Conservation (phyloP, 495 filamentous ascomycete species). For the Penicillium psychrofluorescens region DNA sequence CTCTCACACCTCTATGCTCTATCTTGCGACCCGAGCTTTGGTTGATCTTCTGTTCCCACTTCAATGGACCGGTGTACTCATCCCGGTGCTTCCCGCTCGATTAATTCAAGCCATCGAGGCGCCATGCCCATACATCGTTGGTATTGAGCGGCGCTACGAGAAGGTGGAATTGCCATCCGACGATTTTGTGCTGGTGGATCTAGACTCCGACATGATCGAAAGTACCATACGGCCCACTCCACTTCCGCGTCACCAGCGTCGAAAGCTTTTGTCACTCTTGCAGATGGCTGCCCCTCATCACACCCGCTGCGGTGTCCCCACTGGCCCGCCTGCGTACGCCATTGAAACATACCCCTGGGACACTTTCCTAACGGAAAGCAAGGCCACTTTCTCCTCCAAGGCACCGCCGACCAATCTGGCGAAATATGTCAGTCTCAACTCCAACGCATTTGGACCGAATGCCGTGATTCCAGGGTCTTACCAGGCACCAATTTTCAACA, state of each 20-base stretch:
- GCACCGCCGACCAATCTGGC: slow-evolving; percentile 65
- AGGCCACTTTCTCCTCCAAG: slow-evolving; percentile 64
- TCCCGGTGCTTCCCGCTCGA: slow-evolving; percentile 82
- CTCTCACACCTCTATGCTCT: slow-evolving; percentile 92
- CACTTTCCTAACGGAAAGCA: slow-evolving; percentile 79
- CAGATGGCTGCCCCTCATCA: slow-evolving; percentile 89
- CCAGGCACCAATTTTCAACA: slow-evolving; percentile 73
- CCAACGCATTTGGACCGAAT: slow-evolving; percentile 68
- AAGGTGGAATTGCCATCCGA: slow-evolving; percentile 89
- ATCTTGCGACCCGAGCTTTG: slow-evolving; percentile 79
- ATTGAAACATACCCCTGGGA: slow-evolving; percentile 88
- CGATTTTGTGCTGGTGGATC: slow-evolving; percentile 89
- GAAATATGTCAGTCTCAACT: slow-evolving; percentile 82
- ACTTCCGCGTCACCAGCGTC: slow-evolving; percentile 80
- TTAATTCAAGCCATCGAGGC: slow-evolving; percentile 86
- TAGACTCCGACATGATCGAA: slow-evolving; percentile 85
- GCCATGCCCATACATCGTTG: slow-evolving; percentile 94
- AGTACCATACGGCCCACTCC: slow-evolving; percentile 63
- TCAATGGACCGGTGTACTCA: slow-evolving; percentile 87
- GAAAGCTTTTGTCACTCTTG: slow-evolving; percentile 81
- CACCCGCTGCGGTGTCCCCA: slow-evolving; percentile 74
- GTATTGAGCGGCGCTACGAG: slow-evolving; percentile 90
- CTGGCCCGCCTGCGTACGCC: slow-evolving; percentile 88
- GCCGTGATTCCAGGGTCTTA: slow-evolving; percentile 44
- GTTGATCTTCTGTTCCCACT: slow-evolving; percentile 82